These are phyloP conservation scores for Ophiocordyceps camponoti-floridani DNA, from an alignment of 2,329 filamentous ascomycete genomes.

Conservation along the genomic window DNA sequence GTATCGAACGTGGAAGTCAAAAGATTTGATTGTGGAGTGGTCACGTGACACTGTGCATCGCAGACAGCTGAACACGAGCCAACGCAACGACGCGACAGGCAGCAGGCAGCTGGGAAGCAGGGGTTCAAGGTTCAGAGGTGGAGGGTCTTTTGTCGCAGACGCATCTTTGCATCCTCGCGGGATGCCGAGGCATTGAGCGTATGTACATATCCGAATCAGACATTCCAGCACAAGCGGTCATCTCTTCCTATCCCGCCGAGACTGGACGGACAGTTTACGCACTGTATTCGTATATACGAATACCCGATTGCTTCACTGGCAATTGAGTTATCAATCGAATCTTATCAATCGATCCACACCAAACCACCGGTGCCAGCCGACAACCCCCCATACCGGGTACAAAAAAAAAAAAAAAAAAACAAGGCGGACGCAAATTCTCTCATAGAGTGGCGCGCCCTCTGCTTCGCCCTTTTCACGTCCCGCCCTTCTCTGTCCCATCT, in stretches of 20 bases:
- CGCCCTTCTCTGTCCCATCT: background rate
- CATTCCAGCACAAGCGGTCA: too few species aligned
- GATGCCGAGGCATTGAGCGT: too few species aligned
- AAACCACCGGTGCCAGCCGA: slow-evolving; percentile 7
- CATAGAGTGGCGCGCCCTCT: background rate
- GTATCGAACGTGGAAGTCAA: background rate
- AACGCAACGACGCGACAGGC: background rate
- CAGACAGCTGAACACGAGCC: background rate
- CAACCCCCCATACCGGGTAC: background rate
- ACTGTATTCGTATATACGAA: too few species aligned
- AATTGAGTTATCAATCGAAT: slow-evolving; percentile 24
- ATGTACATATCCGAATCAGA: too few species aligned
- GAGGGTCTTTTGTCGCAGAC: too few species aligned
- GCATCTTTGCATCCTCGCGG: too few species aligned
- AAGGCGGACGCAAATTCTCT: background rate
- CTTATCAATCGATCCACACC: slow-evolving; percentile 26
- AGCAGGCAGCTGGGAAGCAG: background rate
- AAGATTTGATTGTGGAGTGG: background rate
- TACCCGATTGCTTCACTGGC: too few species aligned
- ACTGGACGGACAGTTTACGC: background rate
- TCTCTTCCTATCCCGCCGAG: too few species aligned
- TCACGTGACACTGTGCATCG: background rate
- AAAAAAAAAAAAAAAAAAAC: too few species aligned
- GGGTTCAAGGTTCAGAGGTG: background rate
- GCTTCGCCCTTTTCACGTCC: background rate